Base-by-base conservation (phyloP, 1,139 yeast genomes). In the Blastobotrys buckinghamii region DNA sequence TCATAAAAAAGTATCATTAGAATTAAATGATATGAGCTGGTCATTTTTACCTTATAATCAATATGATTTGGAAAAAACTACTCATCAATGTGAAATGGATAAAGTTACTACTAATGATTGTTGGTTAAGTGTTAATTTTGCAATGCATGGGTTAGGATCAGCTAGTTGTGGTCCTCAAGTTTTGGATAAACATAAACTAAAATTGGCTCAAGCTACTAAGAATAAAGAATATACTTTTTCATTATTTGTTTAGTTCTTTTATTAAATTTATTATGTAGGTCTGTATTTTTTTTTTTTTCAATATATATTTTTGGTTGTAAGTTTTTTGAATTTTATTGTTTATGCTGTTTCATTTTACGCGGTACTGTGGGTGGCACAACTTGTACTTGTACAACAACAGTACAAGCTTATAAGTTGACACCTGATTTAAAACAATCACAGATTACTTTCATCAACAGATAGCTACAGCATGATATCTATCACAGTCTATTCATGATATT, bases 141-240 rank as follows among this genome's bases (percentile, higher is more conserved):
- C 58, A 32, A 66, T 64, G 43, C 68, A 67, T 43, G 72, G 72
- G 6, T 56, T 68, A 16, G 72, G 72, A 6, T 61, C 68, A 22
- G 70, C 60, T 2, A 62, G 69, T 6, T 67, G 71, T 52, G 72
- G 72, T 1, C 71, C 72, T 10, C 60, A 62, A 1, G 64, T 59
- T 4, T 50, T 59, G 39, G 62, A 59, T 30, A 51, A 54, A 37
- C 62, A 59, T 49, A 51, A 55, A 49, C 56, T 64, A 40, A 47
- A 54, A 10, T 48, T 55, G 15, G 29, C 41, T 40, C 16, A 26
- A 5, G 33, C 42, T 33, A 32, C 42, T 7, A 35, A 35, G 12
- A 13, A 29, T 29, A 29, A 29, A 29, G 32, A 29, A 13, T 29
- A 6, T 29, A 13, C 12, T 12, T 29, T 29, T 13, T 29, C 32